phyloP scores from a whole-genome alignment of 192 early-diverging fungal genomes.

The Rhizophagus clarus region DNA sequence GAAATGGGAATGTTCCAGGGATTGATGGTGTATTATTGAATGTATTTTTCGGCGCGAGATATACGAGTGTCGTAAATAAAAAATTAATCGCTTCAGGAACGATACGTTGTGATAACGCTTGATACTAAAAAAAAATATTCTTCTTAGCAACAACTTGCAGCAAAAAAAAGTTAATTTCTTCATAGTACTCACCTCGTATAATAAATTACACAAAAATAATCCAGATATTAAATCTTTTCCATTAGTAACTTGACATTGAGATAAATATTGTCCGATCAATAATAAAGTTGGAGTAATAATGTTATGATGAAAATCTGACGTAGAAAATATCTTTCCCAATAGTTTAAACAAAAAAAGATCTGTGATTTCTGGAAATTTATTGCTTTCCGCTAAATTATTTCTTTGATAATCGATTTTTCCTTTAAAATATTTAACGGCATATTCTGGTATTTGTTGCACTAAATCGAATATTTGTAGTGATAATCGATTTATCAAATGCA shows the following conservation, averaged over 20 bases:
- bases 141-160: neutral
- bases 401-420: constrained; percentile 51
- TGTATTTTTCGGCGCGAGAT: constrained; percentile 47
- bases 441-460: neutral
- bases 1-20: constrained; percentile 53
- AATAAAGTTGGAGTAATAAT: constrained; percentile 85
- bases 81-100: constrained; percentile 77
- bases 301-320: constrained; percentile 89
- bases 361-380: constrained; percentile 52
- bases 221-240: constrained; percentile 71
- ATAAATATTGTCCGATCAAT: constrained; percentile 77
- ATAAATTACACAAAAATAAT: constrained; percentile 73
- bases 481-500: neutral
- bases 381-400: constrained; percentile 25
- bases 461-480: neutral
- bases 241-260: constrained; percentile 60
- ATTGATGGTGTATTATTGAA: constrained; percentile 33
- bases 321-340: constrained; percentile 80
- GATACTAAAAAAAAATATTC: constrained; percentile 48
- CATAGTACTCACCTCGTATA: constrained; percentile 59
- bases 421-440: constrained; percentile 57
- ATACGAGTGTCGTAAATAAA: constrained; percentile 43
- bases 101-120: constrained; percentile 70
- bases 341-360: constrained; percentile 70
- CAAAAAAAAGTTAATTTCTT: neutral